A percentile compares a stretch with the other conserved stretches of the same genome.
These are phyloP conservation scores for Kuraishia ogatae DNA, from an alignment of 805 yeast genomes.

Conservation along the genomic window DNA sequence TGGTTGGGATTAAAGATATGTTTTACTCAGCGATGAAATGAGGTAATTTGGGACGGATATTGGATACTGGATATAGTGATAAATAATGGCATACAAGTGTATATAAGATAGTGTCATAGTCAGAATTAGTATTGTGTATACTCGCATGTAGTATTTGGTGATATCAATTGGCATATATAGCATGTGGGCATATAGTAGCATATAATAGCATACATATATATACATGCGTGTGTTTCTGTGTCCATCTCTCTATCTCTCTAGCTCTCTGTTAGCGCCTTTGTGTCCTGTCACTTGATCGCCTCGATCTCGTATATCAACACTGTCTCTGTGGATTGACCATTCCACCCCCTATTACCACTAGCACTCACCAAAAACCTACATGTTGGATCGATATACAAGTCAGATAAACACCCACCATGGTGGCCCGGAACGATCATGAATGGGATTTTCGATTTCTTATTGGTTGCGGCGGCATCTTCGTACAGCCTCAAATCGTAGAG, in stretches of 20 bases:
- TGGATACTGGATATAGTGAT: too few species aligned
- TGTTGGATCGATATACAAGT: conserved; percentile 74
- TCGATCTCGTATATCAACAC: conserved; percentile 76
- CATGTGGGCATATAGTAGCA: too few species aligned
- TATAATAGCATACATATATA: too few species aligned
- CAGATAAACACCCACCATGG: conserved; percentile 84
- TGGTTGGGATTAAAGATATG: neutral
- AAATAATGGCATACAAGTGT: too few species aligned
- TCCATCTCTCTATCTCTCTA: too few species aligned
- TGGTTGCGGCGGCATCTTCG: conserved; percentile 20
- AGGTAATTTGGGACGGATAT: too few species aligned
- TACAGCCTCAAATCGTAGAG: conserved; percentile 62
- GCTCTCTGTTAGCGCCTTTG: too few species aligned
- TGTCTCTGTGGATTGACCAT: conserved; percentile 70
- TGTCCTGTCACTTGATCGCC: conserved; percentile 3
- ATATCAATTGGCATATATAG: too few species aligned
- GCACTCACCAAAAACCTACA: conserved; percentile 84
- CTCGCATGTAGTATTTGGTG: too few species aligned
- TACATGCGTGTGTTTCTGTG: too few species aligned
- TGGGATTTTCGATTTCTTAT: conserved; percentile 41
- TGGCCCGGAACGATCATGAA: conserved; percentile 93
- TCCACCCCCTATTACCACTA: conserved; percentile 96
- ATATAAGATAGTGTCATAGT: too few species aligned
- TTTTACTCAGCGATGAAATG: neutral
- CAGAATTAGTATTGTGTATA: too few species aligned